phyloP scores from a whole-genome alignment of 192 early-diverging fungal species.

The Jimgerdemannia lactiflua region DNA sequence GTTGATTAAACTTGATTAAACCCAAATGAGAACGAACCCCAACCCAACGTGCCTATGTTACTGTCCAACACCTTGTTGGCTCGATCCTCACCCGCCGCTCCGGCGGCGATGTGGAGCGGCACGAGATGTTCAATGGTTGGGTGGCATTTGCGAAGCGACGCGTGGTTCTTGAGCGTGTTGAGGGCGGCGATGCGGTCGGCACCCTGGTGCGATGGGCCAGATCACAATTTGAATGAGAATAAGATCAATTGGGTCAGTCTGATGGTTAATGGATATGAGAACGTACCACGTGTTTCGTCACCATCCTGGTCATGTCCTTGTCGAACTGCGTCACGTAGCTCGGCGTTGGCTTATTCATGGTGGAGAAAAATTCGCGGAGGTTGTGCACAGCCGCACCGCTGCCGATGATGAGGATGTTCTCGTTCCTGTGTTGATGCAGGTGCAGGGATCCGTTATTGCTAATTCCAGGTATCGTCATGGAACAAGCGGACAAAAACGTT shows the following conservation, averaged over 20 bases:
- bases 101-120: slow-evolving; percentile 64
- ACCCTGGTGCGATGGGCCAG: slow-evolving; percentile 16
- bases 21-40: slow-evolving; percentile 15
- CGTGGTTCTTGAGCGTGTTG: slow-evolving; percentile 36
- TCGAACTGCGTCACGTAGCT: slow-evolving; percentile 59
- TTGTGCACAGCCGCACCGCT: slow-evolving; percentile 70
- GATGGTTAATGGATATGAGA: too few relatives aligned
- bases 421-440: slow-evolving; percentile 32
- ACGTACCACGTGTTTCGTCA: slow-evolving; percentile 19
- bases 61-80: slow-evolving; percentile 35
- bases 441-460: neutral
- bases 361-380: slow-evolving; percentile 42
- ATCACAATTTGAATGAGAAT: neutral
- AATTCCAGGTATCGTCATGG: neutral
- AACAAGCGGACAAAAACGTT: neutral
- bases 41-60: slow-evolving; percentile 24
- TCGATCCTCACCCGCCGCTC: slow-evolving; percentile 49
- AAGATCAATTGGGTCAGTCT: neutral
- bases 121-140: slow-evolving; percentile 68
- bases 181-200: slow-evolving; percentile 37
- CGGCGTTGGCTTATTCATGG: slow-evolving; percentile 26
- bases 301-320: slow-evolving; percentile 45
- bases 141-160: slow-evolving; percentile 48
- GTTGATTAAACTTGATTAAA: neutral
- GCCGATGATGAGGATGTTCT: slow-evolving; percentile 62